Base-by-base conservation (phyloP, 352 stramenopile species). In the Globisporangium sylvaticum region DNA sequence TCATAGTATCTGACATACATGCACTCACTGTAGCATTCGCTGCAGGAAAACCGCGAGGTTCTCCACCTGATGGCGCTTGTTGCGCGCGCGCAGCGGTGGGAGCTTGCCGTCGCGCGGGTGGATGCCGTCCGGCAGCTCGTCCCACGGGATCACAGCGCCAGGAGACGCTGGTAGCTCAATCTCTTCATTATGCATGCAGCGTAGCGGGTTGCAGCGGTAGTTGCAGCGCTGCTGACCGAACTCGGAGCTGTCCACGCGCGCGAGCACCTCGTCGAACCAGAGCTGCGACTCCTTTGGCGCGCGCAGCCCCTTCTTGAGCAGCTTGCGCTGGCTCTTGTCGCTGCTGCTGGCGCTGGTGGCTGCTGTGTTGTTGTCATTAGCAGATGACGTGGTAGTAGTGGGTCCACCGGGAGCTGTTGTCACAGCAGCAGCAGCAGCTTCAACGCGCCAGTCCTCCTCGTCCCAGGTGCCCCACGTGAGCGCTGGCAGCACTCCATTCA, bases 401-500 rank as follows among this genome's bases (percentile, higher is more conserved):
- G 18, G 20, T 2, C 12, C 10, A 39, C 15, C 6, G 59, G 29
- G 42, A 5, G 34, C n/a, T 18, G 20, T 29, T 0, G n/a, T 37
- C n/a, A 8, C 5, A 22, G 15, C 39, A 6, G 14, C 7, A 2
- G 27, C 29, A 9, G 9, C 31, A 27, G 48, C 29, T 27, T 42
- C 39, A 63, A 29, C 14, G 60, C 54, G 2, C 67, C 70, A 82
- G 72, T 24, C 69, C 57, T 39, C 65, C 52, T 73, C 75, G 69
- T 91, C 84, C 85, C 85, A 93, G 7, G 81, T 92, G 58, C 85
- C 83, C 85, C 85, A 93, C 32, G 85, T 93, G 62, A 87, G 70
- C 20, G 67, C 61, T n/a, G 85, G 66, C 58, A 93, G 71, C 53
- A 93, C 74, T 48, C 80, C 80, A 74, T 93, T 93, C 85, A 93